Evolutionary conservation across 2,329 filamentous ascomycete genomes (phyloP).

Genomic region (Alternaria atra): DNA sequence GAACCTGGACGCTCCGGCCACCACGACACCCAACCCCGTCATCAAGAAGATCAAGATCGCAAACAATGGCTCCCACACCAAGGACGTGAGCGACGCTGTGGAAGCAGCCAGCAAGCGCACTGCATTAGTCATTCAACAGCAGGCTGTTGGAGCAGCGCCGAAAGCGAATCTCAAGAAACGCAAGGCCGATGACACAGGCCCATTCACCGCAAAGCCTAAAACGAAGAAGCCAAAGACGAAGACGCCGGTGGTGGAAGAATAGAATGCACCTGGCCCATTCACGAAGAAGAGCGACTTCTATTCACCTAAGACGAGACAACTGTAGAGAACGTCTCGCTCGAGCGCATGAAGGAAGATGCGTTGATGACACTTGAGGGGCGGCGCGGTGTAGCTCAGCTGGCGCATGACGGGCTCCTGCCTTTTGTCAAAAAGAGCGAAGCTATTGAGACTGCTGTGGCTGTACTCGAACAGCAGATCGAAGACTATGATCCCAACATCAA

Average conservation of each 20-base stretch:
- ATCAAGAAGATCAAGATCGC: constrained; percentile 8
- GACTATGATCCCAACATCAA: background rate
- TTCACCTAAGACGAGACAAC: background rate
- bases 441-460: background rate
- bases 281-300: background rate
- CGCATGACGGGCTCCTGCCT: background rate
- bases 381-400: background rate
- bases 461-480: background rate
- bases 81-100: background rate
- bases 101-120: background rate
- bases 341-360: background rate
- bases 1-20: background rate
- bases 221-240: background rate
- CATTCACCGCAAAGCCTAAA: no score
- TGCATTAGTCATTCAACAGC: background rate
- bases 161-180: background rate
- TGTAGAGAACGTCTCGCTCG: background rate
- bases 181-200: background rate
- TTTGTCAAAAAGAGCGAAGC: background rate
- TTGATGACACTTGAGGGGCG: background rate
- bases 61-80: constrained; percentile 6
- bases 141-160: background rate
- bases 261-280: background rate
- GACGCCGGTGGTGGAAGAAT: background rate
- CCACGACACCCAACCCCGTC: background rate